Conservation (phyloP, 495 filamentous ascomycete species). For the Trichocladium uniseriatum region DNA sequence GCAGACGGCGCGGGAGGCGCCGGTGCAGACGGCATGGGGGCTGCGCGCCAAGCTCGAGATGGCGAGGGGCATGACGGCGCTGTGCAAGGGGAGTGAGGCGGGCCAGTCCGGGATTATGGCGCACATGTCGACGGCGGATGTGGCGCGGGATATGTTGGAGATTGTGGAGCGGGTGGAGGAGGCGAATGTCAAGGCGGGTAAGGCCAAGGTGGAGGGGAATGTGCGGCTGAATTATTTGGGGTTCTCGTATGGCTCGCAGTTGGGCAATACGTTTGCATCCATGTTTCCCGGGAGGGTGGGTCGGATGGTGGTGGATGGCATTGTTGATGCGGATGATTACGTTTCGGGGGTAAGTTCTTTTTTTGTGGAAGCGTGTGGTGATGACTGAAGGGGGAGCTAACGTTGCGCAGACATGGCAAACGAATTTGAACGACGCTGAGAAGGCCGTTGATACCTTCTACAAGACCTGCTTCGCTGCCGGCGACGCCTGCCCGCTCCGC, state of each 20-base stretch:
- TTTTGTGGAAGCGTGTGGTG: too few species aligned
- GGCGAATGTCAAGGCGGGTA: background rate
- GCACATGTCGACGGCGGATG: constrained; percentile 20
- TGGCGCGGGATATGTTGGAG: constrained; percentile 35
- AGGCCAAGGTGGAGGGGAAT: background rate
- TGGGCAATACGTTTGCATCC: constrained; percentile 45
- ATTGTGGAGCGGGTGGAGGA: constrained; percentile 21
- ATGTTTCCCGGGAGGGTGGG: constrained; percentile 38
- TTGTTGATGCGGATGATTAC: constrained; percentile 31
- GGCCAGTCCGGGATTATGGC: constrained; percentile 1
- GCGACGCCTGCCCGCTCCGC: constrained; percentile 38
- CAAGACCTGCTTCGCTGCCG: constrained; percentile 39
- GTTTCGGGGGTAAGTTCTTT: constrained; percentile 1
- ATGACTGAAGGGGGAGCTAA: too few species aligned
- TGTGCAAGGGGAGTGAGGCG: background rate
- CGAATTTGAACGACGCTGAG: constrained; percentile 42
- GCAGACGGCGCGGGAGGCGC: background rate
- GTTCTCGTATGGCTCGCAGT: constrained; percentile 51
- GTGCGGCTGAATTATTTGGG: constrained; percentile 44
- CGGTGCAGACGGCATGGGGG: background rate
- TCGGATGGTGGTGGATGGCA: constrained; percentile 31
- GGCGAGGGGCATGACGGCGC: background rate
- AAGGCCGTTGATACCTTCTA: constrained; percentile 40
- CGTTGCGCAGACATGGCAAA: too few species aligned
- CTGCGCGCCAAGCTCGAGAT: background rate